Conservation (phyloP, 495 filamentous ascomycete genomes). For the Xylaria nigripes region DNA sequence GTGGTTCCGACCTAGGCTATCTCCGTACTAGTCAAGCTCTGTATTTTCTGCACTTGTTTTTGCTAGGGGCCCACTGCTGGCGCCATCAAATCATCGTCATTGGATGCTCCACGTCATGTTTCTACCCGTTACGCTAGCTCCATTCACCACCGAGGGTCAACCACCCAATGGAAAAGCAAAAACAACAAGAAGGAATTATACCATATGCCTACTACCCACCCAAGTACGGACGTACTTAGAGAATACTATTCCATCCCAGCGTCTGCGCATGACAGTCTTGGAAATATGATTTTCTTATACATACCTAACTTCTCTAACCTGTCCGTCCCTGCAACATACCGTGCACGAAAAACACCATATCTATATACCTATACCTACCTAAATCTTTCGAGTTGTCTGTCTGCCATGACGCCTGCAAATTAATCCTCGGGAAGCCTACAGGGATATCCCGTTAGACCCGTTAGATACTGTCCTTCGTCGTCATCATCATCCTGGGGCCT, state of each 20-base stretch:
- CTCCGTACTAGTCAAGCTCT: too few relatives aligned
- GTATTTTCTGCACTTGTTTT: too few relatives aligned
- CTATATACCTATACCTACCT: too few relatives aligned
- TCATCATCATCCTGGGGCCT: too few relatives aligned
- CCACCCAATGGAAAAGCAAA: not conserved
- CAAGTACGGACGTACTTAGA: not conserved
- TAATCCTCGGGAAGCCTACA: conserved; percentile 8
- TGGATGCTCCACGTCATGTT: conserved; percentile 1
- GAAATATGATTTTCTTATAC: too few relatives aligned
- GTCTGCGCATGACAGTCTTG: too few relatives aligned
- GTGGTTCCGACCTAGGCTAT: too few relatives aligned
- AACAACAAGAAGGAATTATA: not conserved
- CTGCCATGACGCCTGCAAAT: conserved; percentile 3
- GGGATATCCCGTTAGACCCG: not conserved
- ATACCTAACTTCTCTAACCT: too few relatives aligned
- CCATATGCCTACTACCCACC: not conserved
- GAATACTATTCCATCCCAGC: too few relatives aligned
- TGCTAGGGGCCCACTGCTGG: not conserved
- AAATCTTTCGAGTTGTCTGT: too few relatives aligned
- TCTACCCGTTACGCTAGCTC: conserved; percentile 6
- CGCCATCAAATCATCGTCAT: conserved; percentile 4
- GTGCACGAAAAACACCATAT: not conserved
- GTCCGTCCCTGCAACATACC: conserved; percentile 5
- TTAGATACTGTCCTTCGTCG: not conserved
- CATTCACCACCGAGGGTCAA: not conserved